Base-by-base conservation (phyloP, 2,329 filamentous ascomycete genomes). In the Escovopsis sp. region DNA sequence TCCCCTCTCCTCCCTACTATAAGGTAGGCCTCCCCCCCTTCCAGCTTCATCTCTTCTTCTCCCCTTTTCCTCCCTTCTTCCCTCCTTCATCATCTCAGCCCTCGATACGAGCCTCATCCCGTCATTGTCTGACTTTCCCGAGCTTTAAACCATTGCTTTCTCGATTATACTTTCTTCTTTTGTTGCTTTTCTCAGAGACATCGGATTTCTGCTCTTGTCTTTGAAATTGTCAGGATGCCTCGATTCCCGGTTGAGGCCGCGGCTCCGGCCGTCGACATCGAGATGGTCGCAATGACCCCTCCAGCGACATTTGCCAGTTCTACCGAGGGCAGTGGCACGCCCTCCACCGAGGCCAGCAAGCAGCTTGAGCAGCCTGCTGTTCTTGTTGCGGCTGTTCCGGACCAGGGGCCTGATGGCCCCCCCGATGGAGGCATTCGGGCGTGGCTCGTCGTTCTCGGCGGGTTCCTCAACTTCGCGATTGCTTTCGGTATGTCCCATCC, bases 391-490 rank as follows among this genome's bases (percentile, higher is more conserved):
- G 2, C 4, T 30, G 27, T 9, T 2, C 27, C 3, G 3, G 27
- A 30, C 8, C 27, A 30, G 2, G 27, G 7, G 3, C 39, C 34
- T 15, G 39, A 41, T 9, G 31, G 40, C 10, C 16, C 45, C 7
- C 54, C 54, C 5, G 50, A 58, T 38, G 51, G 56, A 4, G 55
- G 55, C 2, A 27, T 45, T 14, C 49, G 54, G 4, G 57, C 54
- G 8, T 59, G 57, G 57, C 45, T 57, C 10, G 54, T 56, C 8
- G 57, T 59, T 5, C n/a, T 53, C 1, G 55, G 54, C n/a, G 53
- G 53, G 0, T 58, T 58, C 37, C 31, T 59, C 34, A 51, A 54
- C 36, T 55, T 56, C 16, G 46, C 47, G 13, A 47, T 50, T 25
- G 48, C 49, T 13, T 55, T 58, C 39, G 57, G 56, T 59, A 36